phyloP scores from a whole-genome alignment of 2,329 filamentous ascomycete genomes.

The Meredithiella fracta region DNA sequence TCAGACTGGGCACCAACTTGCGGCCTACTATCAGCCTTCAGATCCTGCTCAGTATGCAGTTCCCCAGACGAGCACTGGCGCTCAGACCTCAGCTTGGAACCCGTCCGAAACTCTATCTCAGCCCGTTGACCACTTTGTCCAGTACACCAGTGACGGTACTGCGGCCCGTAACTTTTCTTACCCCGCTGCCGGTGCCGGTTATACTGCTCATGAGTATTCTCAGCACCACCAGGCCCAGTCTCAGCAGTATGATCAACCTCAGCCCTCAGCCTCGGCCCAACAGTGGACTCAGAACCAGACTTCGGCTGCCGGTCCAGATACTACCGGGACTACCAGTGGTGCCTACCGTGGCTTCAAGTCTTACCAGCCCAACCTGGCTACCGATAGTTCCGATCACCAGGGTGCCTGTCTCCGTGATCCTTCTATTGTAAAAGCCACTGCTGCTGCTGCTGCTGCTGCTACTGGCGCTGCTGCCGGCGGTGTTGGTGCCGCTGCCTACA shows the following conservation, averaged over 20 bases:
- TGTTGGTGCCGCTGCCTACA: slow-evolving; percentile 6
- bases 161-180: background rate
- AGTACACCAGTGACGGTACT: background rate
- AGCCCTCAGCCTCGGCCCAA: background rate
- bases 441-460: background rate
- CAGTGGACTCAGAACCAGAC: background rate
- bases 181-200: background rate
- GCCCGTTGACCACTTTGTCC: background rate
- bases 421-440: background rate
- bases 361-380: slow-evolving; percentile 1
- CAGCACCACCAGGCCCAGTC: background rate
- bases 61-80: too few relatives aligned
- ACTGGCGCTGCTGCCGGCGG: background rate
- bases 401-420: background rate
- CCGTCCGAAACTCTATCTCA: background rate
- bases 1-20: background rate
- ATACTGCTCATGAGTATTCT: background rate
- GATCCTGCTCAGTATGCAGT: too few relatives aligned
- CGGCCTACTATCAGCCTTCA: background rate
- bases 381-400: background rate
- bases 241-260: background rate
- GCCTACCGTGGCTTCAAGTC: background rate
- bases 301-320: background rate
- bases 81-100: background rate
- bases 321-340: background rate